Evolutionary conservation across 306 rosid species (phyloP).

Genomic region (cucumber (Cucumis sativus)): Cucumber_9930_V3 NC_026660.2:15698501-15699000

Average conservation of each 20-base stretch:
- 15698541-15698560: conserved; percentile 60
- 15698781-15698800: background rate
- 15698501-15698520: conserved; percentile 77
- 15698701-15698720: background rate
- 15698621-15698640: conserved; percentile 59
- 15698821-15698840: background rate
- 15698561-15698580: conserved; percentile 53
- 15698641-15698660: conserved; percentile 90
- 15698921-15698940: background rate
- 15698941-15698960: background rate
- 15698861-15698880: background rate
- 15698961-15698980: background rate
- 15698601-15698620: conserved; percentile 87
- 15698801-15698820: background rate
- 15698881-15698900: background rate
- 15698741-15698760: background rate
- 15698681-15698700: background rate
- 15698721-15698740: background rate
- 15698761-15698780: background rate
- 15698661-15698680: conserved; percentile 22
- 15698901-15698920: background rate
- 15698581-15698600: conserved; percentile 64
- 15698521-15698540: conserved; percentile 72
- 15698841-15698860: background rate
- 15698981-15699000: background rate